phyloP scores from a whole-genome alignment of 176 grass and related monocot species.

The Phyllostachys edulis region DNA sequence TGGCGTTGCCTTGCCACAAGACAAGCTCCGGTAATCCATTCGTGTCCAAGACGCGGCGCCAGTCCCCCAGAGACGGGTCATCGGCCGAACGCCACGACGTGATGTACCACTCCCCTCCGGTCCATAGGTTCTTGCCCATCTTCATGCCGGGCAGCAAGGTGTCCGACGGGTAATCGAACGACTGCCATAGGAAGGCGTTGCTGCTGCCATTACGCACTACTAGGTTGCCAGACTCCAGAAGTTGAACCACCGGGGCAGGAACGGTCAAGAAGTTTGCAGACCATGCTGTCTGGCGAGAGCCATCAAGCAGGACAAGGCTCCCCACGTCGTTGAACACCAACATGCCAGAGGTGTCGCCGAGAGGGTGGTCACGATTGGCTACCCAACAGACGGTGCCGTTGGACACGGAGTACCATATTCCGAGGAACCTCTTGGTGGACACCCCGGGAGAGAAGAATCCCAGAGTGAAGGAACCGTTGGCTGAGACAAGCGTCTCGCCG shows the following conservation, averaged over 20 bases:
- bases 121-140: constrained; percentile 18
- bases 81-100: constrained; percentile 7
- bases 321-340: not conserved
- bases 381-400: constrained; percentile 28
- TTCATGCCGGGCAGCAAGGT: constrained; percentile 36
- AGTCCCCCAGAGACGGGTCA: constrained; percentile 44
- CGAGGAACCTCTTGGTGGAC: constrained; percentile 17
- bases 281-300: not conserved
- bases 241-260: not conserved
- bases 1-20: not conserved
- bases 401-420: constrained; percentile 32
- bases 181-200: not conserved
- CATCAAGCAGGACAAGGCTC: not conserved
- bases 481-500: constrained; percentile 18
- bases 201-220: not conserved
- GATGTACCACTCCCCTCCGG: constrained; percentile 31
- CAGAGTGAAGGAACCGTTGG: constrained; percentile 11
- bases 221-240: not conserved
- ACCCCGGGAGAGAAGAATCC: constrained; percentile 21
- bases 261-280: not conserved
- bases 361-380: constrained; percentile 27
- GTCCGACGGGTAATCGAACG: constrained; percentile 20
- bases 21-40: constrained; percentile 8
- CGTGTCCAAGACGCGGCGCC: constrained; percentile 12
- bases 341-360: not conserved